Conservation (phyloP, 331 rosid genomes). For the Malus hybrid region DNA sequence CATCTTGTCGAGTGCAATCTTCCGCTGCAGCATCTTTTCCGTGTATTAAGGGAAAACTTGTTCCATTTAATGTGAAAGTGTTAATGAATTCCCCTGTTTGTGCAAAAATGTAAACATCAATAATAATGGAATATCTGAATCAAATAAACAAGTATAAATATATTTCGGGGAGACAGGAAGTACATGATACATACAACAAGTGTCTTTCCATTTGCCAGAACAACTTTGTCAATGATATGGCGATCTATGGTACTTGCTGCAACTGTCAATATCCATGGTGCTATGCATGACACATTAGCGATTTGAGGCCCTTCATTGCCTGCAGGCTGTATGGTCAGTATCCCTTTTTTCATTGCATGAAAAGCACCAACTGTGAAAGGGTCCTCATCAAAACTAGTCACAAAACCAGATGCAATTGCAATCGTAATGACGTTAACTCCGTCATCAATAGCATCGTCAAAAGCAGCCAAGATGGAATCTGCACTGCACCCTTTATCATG, state of each 20-base stretch:
- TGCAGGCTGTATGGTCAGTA: conserved; percentile 19
- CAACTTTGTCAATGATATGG: conserved; percentile 14
- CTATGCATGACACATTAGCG: background rate
- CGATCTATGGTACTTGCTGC: conserved; percentile 26
- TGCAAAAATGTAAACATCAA: background rate
- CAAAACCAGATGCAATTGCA: background rate
- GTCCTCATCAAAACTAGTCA: background rate
- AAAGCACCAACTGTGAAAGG: conserved; percentile 30
- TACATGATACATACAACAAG: background rate
- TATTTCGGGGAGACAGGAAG: accelerated
- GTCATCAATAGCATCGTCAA: conserved; percentile 34
- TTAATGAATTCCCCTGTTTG: conserved; percentile 5
- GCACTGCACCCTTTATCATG: background rate
- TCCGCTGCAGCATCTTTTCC: background rate
- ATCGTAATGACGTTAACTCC: conserved; percentile 29
- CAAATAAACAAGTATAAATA: too few relatives aligned
- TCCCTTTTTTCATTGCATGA: conserved; percentile 39
- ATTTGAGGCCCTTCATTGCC: conserved; percentile 17
- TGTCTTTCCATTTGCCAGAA: conserved; percentile 23
- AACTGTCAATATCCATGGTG: conserved; percentile 26
- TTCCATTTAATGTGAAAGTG: conserved; percentile 8
- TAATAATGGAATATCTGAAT: too few relatives aligned
- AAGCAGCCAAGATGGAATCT: conserved; percentile 12
- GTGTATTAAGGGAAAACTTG: conserved; percentile 2
- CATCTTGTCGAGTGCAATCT: too few relatives aligned